Conservation (phyloP, 1,284 basidiomycete species). For the Sanguinoderma infundibulare region DNA sequence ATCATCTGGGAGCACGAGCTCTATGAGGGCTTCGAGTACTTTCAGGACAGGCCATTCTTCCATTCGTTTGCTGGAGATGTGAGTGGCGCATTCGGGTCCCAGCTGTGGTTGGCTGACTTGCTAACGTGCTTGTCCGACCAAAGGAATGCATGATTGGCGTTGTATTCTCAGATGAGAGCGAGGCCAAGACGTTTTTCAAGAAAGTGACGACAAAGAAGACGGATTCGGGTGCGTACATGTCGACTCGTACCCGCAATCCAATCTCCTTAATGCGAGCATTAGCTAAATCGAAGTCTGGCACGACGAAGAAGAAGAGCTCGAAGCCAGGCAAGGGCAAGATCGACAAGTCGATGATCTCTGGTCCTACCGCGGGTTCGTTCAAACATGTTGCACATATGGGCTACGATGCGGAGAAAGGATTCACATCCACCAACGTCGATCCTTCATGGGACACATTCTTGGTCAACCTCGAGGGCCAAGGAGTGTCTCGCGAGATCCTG, state of each 20-base stretch:
- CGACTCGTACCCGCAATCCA: constrained; percentile 19
- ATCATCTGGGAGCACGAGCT: constrained; percentile 95
- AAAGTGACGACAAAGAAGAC: constrained; percentile 82
- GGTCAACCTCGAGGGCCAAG: constrained; percentile 70
- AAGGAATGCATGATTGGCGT: constrained; percentile 90
- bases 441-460: constrained; percentile 89
- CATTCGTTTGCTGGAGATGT: constrained; percentile 95
- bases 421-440: constrained; percentile 89
- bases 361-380: constrained; percentile 81
- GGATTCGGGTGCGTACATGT: constrained; percentile 49
- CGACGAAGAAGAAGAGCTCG: constrained; percentile 58
- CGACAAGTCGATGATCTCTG: constrained; percentile 92
- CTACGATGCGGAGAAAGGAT: constrained; percentile 86
- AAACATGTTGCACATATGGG: constrained; percentile 96
- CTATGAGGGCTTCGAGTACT: constrained; percentile 85
- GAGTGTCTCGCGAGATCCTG: constrained; percentile 68
- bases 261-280: constrained; percentile 7
- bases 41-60: constrained; percentile 90
- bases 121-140: constrained; percentile 18
- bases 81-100: constrained; percentile 39
- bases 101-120: neutral
- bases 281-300: constrained; percentile 42
- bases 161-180: constrained; percentile 88
- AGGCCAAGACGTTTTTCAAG: constrained; percentile 90
- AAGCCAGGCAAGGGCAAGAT: constrained; percentile 66